Percentiles rank a stretch among this genome's conserved stretches.
Conservation (phyloP, 805 yeast species). For the Saturnispora mendoncae region DNA sequence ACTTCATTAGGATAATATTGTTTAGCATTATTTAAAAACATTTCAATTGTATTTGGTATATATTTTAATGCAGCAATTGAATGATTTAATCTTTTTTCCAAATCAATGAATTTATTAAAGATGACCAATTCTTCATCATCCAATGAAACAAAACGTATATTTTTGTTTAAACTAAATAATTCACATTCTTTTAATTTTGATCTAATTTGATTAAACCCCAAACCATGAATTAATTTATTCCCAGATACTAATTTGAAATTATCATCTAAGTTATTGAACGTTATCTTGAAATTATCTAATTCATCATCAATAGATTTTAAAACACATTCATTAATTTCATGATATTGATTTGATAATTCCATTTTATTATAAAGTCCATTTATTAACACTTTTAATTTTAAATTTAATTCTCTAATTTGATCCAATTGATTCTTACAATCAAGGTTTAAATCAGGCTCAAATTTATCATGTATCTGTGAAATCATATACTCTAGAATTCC, state of each 20-base stretch:
- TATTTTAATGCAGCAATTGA: slow-evolving; percentile 43
- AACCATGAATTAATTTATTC: slow-evolving; percentile 20
- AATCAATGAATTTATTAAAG: slow-evolving; percentile 27
- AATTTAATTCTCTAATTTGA: slow-evolving; percentile 25
- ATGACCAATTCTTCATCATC: slow-evolving; percentile 5
- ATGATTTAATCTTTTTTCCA: slow-evolving; percentile 40
- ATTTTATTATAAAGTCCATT: slow-evolving; percentile 26
- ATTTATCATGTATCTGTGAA: no score
- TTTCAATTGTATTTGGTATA: slow-evolving; percentile 42
- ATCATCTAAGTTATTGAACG: slow-evolving; percentile 1
- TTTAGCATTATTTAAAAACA: slow-evolving; percentile 29
- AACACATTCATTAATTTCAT: slow-evolving; percentile 34
- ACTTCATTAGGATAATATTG: slow-evolving; percentile 26
- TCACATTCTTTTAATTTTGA: slow-evolving; percentile 3
- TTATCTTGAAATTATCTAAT: slow-evolving; percentile 15
- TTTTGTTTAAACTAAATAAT: neutral
- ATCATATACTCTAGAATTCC: slow-evolving; percentile 31
- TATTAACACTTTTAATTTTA: slow-evolving; percentile 23
- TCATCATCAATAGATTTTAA: slow-evolving; percentile 36
- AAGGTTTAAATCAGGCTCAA: slow-evolving; percentile 25
- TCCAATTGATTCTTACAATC: slow-evolving; percentile 17
- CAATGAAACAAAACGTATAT: slow-evolving; percentile 6
- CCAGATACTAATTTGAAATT: slow-evolving; percentile 27
- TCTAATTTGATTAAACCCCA: slow-evolving; percentile 1
- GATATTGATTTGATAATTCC: slow-evolving; percentile 35